These are phyloP conservation scores for Biscogniauxia sp. DNA, from an alignment of 2,329 filamentous ascomycete species.

Conservation along the genomic window DNA sequence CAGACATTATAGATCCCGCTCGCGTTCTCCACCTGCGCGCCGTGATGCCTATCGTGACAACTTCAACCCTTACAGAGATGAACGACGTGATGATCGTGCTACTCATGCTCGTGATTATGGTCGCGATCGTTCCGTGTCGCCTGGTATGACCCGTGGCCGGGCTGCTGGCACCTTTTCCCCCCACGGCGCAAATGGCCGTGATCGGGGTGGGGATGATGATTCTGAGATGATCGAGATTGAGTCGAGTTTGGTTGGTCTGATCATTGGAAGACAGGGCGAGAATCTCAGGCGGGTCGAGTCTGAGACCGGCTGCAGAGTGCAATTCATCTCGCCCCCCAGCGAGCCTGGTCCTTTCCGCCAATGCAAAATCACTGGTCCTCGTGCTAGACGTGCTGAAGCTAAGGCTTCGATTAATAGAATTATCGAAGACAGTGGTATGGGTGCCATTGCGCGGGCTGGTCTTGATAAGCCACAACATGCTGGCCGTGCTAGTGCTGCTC, in stretches of 20 bases:
- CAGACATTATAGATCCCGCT: constrained; percentile 65
- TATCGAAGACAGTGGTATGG: constrained; percentile 79
- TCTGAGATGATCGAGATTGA: constrained; percentile 84
- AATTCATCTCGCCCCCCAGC: constrained; percentile 78
- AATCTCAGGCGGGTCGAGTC: constrained; percentile 82
- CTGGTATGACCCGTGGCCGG: constrained; percentile 51
- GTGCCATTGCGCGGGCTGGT: constrained; percentile 45
- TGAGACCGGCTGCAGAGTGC: constrained; percentile 79
- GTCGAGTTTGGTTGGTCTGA: constrained; percentile 80
- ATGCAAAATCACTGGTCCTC: constrained; percentile 79
- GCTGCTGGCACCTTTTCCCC: constrained; percentile 57
- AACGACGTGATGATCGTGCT: constrained; percentile 68
- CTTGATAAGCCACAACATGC: constrained; percentile 42
- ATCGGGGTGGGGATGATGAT: constrained; percentile 59
- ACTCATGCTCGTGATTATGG: constrained; percentile 55
- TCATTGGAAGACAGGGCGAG: constrained; percentile 88
- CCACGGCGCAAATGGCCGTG: constrained; percentile 46
- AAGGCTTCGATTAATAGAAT: constrained; percentile 83
- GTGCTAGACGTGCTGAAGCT: constrained; percentile 70
- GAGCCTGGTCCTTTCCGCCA: constrained; percentile 70
- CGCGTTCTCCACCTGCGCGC: constrained; percentile 66
- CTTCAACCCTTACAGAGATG: constrained; percentile 81
- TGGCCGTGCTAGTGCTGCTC: constrained; percentile 29
- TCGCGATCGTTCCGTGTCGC: constrained; percentile 73
- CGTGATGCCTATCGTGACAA: constrained; percentile 72